Base-by-base conservation (phyloP, 352 stramenopile genomes). In the Blastocystis sp. region DNA sequence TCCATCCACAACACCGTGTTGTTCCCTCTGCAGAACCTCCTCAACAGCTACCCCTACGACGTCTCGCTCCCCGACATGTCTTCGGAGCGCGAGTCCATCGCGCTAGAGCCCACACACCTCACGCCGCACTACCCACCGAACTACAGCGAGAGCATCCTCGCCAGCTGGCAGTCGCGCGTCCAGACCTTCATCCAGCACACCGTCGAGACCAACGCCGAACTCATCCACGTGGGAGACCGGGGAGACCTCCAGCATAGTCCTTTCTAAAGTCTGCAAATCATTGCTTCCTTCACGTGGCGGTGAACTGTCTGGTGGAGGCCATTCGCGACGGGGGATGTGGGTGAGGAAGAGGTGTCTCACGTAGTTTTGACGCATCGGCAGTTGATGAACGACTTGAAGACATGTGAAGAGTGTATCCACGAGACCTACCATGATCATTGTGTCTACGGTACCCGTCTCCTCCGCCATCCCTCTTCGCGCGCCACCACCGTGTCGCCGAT, bases 261-360 rank as follows among this genome's bases (percentile, higher is more conserved):
- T 44, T 81, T 32, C 8, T 64, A 14, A 18, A 48, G 9, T 34
- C 27, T 11, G 69, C 32, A 11, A 81, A 81, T 64, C 8, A 81
- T 21, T 44, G 32, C 53, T 34, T 21, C 21, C 46, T 81, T 14
- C 32, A 61, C 32, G 38, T 42, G 11, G 69, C 69, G 14, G 48
- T 81, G 42, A 81, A 81, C 53, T 63, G 44, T 42, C n/a, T 65
- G 29, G 32, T 81, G 51, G 69, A 81, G 69, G 38, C 63, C 18
- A 3, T 24, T 4, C 27, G 48, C 18, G 48, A 81, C 40, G 1
- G 29, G 48, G 36, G n/a, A 11, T 81, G 69, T 81, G 34, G 69
- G 4, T 61, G n/a, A 40, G 38, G n/a, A n/a, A n/a, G n/a, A n/a
- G n/a, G n/a, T n/a, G n/a, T n/a, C n/a, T n/a, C n/a, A n/a, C n/a